These are phyloP conservation scores for Aspergillus incahuasiensis DNA, from an alignment of 495 filamentous ascomycete genomes.

Conservation along the genomic window DNA sequence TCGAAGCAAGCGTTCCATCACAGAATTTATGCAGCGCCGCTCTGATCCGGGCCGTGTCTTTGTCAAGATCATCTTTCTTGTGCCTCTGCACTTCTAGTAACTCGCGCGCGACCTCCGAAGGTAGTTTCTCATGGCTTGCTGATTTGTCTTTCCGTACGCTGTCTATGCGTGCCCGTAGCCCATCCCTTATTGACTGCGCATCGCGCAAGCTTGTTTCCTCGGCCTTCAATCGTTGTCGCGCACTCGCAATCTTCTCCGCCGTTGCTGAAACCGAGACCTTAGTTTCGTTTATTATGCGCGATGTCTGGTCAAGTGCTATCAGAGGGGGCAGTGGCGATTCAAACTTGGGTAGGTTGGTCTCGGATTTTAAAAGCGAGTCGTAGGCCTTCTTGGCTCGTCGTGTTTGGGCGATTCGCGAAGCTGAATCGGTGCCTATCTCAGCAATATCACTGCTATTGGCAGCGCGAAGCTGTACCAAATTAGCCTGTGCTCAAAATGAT, in stretches of 20 bases:
- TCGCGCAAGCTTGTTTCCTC: slow-evolving; percentile 62
- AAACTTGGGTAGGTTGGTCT: slow-evolving; percentile 59
- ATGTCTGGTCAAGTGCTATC: slow-evolving; percentile 61
- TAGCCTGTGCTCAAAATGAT: not conserved
- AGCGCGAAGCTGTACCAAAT: slow-evolving; percentile 39
- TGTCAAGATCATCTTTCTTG: slow-evolving; percentile 51
- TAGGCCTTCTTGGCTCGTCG: slow-evolving; percentile 59
- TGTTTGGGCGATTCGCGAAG: slow-evolving; percentile 48
- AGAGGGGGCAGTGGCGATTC: slow-evolving; percentile 67
- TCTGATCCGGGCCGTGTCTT: slow-evolving; percentile 53
- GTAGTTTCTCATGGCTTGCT: slow-evolving; percentile 52
- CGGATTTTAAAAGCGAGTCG: slow-evolving; percentile 51
- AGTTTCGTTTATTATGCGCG: slow-evolving; percentile 58
- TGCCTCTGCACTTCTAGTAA: slow-evolving; percentile 52
- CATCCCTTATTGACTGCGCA: slow-evolving; percentile 44
- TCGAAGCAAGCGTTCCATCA: slow-evolving; percentile 63
- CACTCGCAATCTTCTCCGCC: slow-evolving; percentile 46
- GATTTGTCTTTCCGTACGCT: slow-evolving; percentile 47
- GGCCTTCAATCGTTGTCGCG: slow-evolving; percentile 49
- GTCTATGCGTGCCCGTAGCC: slow-evolving; percentile 57
- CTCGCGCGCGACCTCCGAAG: slow-evolving; percentile 56
- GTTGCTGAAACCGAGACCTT: slow-evolving; percentile 54
- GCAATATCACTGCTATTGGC: slow-evolving; percentile 41
- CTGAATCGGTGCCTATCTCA: slow-evolving; percentile 34
- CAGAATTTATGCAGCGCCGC: slow-evolving; percentile 67